These are phyloP conservation scores for Conoideocrella luteorostrata DNA, from an alignment of 2,329 filamentous ascomycete species.

Conservation along the genomic window DNA sequence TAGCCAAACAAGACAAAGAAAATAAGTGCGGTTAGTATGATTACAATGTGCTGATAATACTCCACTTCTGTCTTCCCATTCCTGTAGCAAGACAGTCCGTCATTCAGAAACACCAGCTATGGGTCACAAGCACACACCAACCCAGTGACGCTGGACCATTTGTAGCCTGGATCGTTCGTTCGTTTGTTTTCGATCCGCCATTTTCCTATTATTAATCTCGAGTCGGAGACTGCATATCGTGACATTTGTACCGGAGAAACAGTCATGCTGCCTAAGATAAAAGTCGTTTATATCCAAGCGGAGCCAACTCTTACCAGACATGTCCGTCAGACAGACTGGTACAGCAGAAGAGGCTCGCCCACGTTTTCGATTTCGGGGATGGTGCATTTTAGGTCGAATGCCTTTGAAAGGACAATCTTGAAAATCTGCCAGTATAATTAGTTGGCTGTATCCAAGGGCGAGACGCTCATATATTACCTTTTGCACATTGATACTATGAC, in stretches of 20 bases:
- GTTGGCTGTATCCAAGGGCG: neutral
- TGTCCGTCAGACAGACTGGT: conserved; percentile 52
- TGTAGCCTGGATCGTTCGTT: too few species aligned
- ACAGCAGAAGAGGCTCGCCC: conserved; percentile 89
- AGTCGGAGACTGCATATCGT: too few species aligned
- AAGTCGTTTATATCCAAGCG: neutral
- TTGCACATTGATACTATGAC: conserved; percentile 98
- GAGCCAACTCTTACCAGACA: neutral
- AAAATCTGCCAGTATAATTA: conserved; percentile 64
- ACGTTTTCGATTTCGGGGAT: conserved; percentile 99
- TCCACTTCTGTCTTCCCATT: neutral
- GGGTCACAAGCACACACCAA: too few species aligned
- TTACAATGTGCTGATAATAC: conserved; percentile 5
- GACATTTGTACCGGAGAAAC: neutral
- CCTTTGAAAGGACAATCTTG: conserved; percentile 98
- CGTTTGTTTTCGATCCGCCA: too few species aligned
- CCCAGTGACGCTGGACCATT: too few species aligned
- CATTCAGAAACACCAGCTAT: too few species aligned
- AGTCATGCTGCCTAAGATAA: neutral
- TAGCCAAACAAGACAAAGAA: neutral
- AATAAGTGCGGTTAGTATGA: conserved; percentile 7
- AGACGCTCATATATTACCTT: conserved; percentile 51
- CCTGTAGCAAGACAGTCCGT: neutral
- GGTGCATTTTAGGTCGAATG: conserved; percentile 97
- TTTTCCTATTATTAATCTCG: too few species aligned